Percentiles rank a stretch among this genome's conserved stretches.
Evolutionary conservation across 2,329 filamentous ascomycete genomes (phyloP).

Genomic region (Simplicillium aogashimaense): DNA sequence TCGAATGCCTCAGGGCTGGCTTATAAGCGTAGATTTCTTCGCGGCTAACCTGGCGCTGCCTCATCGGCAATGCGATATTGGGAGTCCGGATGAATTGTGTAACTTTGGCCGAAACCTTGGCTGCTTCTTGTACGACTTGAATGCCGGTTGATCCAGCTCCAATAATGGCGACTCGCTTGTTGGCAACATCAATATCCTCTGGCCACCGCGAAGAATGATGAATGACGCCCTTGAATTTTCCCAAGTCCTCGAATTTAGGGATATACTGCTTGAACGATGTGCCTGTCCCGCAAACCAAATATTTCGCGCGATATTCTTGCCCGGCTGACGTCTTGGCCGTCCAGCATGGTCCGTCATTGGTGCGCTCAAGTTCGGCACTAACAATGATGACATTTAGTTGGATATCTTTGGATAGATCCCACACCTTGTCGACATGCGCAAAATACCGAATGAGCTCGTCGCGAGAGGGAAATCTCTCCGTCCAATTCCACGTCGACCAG

Average conservation of each 20-base stretch:
- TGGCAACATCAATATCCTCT: slow-evolving; percentile 36
- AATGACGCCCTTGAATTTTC: slow-evolving; percentile 43
- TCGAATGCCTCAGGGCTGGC: not conserved
- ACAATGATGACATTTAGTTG: slow-evolving; percentile 40
- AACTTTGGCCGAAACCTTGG: slow-evolving; percentile 34
- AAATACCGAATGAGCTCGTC: slow-evolving; percentile 43
- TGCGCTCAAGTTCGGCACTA: slow-evolving; percentile 33
- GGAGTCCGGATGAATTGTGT: slow-evolving; percentile 52
- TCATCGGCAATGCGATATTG: slow-evolving; percentile 50
- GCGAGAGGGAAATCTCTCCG: slow-evolving; percentile 32
- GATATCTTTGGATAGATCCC: slow-evolving; percentile 38
- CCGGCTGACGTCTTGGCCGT: slow-evolving; percentile 33
- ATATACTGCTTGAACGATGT: slow-evolving; percentile 44
- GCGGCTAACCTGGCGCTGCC: slow-evolving; percentile 21
- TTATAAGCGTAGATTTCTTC: slow-evolving; percentile 1
- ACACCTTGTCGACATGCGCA: slow-evolving; percentile 39
- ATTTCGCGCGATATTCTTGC: slow-evolving; percentile 31
- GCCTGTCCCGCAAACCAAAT: slow-evolving; percentile 38
- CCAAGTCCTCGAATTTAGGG: slow-evolving; percentile 43
- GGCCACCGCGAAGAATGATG: slow-evolving; percentile 49
- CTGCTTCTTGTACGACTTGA: slow-evolving; percentile 48
- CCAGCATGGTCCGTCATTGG: slow-evolving; percentile 29
- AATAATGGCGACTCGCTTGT: slow-evolving; percentile 48
- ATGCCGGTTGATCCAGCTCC: slow-evolving; percentile 50
- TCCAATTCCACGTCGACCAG: slow-evolving; percentile 41